A percentile compares a stretch with the other conserved stretches of the same genome.
These are phyloP conservation scores for Fistulifera pelliculosa DNA, from an alignment of 108 stramenopile species.

Conservation along the genomic window DNA sequence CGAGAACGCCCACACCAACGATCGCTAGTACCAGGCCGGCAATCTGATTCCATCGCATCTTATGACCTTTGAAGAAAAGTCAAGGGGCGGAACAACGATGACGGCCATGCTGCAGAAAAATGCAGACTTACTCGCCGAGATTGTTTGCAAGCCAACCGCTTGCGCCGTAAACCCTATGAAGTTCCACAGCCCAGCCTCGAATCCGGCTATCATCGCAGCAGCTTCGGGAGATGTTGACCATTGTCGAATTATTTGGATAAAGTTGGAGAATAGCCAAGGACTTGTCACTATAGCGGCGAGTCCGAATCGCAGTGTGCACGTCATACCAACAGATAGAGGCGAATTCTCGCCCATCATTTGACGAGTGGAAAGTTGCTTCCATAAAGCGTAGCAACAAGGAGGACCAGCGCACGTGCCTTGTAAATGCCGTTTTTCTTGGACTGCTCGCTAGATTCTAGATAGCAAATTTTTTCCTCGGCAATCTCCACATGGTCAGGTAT, in stretches of 20 bases:
- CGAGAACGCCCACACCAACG: constrained; percentile 75
- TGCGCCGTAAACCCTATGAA: constrained; percentile 82
- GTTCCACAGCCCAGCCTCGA: constrained; percentile 82
- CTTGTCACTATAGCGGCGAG: constrained; percentile 56
- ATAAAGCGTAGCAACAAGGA: constrained; percentile 61
- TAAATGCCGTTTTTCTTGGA: constrained; percentile 13
- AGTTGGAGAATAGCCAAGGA: constrained; percentile 46
- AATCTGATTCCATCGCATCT: constrained; percentile 32
- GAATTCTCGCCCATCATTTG: constrained; percentile 39
- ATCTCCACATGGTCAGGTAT: no score
- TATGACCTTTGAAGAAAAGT: constrained; percentile 44
- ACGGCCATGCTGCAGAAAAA: constrained; percentile 90
- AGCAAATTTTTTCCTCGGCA: background rate
- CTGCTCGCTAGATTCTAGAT: background rate
- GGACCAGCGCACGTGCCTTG: constrained; percentile 45
- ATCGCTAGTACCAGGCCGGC: constrained; percentile 64
- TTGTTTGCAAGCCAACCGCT: constrained; percentile 77
- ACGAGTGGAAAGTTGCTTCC: constrained; percentile 81
- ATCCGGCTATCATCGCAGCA: constrained; percentile 33
- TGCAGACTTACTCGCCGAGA: constrained; percentile 71
- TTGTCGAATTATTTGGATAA: background rate
- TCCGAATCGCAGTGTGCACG: constrained; percentile 60
- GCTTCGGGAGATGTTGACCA: background rate
- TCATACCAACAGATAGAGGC: constrained; percentile 50
- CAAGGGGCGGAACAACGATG: constrained; percentile 80